Base-by-base conservation (phyloP, 345 rosid species). In the Atalantia buxifolia region DNA sequence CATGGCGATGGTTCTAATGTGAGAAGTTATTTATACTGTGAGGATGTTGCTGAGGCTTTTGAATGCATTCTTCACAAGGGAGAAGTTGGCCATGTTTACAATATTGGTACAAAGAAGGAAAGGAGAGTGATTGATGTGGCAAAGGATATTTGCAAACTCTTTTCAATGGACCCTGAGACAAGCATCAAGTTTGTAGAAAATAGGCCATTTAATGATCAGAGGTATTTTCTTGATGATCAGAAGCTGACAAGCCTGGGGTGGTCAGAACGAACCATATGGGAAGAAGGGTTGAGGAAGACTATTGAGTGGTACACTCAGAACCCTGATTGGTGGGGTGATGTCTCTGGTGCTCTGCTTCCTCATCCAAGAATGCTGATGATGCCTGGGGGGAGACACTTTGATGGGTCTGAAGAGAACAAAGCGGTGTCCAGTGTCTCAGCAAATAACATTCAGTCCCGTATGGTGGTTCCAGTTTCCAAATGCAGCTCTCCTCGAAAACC, bases 241-340 rank as follows among this genome's bases (percentile, higher is more conserved):
- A 93, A 89, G 90, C 90, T 93, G 85, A 90, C 82, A 78, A 88
- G 69, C 82, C 76, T 94, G 82, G 98, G 98, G 3, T 94, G 98
- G 98, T 81, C 91, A 8, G 98, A 94, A 50, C 83, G 87, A 69
- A 94, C 97, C 36, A 74, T 79, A 36, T 94, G 98, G 98, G 92
- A 91, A 82, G 97, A 92, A 77, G 98, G 98, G 21, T 75, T 94
- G 85, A 90, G 33, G 85, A 92, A 88, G 86, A 92, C 97, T 16
- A 86, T 91, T 66, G 90, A 91, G 7, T 94, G 98, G 98, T 94
- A 94, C 82, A 88, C 90, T 72, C 83, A 85, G 62, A 91, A 94
- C 85, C 97, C 97, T 68, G 92, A 91, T 66, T 94, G 98, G 98
- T 94, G 98, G 98, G 98, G 95, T 31, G 98, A 94, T 82, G 98